These are phyloP conservation scores for Dactylonectria estremocensis DNA, from an alignment of 2,329 filamentous ascomycete genomes.

Conservation along the genomic window DNA sequence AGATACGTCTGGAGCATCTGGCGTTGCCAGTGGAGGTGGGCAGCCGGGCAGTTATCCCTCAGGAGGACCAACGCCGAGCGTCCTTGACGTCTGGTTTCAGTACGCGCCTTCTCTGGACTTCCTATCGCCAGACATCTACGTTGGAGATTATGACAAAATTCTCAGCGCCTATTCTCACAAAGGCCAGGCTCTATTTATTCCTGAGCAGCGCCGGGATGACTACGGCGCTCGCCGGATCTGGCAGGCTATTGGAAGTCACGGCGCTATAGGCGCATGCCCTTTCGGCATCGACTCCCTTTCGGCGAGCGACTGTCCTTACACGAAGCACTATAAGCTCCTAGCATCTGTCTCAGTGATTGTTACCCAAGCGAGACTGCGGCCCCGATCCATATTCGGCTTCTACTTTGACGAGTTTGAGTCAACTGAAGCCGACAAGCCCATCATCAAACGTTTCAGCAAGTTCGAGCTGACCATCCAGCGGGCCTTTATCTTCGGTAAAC, in stretches of 20 bases:
- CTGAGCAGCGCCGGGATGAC: constrained; percentile 63
- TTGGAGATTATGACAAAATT: constrained; percentile 42
- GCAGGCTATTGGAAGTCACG: constrained; percentile 42
- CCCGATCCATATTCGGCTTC: constrained; percentile 18
- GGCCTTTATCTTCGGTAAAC: constrained; percentile 52
- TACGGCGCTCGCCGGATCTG: constrained; percentile 58
- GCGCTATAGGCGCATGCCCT: constrained; percentile 22
- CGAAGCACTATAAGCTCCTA: constrained; percentile 20
- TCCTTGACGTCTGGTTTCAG: constrained; percentile 52
- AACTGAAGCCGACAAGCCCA: neutral
- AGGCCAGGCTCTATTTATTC: constrained; percentile 62
- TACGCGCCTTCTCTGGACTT: constrained; percentile 58
- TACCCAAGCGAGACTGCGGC: constrained; percentile 10
- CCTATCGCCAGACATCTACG: constrained; percentile 57
- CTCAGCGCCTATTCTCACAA: constrained; percentile 59
- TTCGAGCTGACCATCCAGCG: constrained; percentile 51
- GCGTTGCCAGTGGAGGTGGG: constrained; percentile 42
- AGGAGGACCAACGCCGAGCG: constrained; percentile 44
- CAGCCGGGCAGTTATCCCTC: constrained; percentile 51
- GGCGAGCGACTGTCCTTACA: neutral
- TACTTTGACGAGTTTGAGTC: constrained; percentile 29
- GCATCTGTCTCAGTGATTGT: constrained; percentile 23
- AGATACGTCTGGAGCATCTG: constrained; percentile 4
- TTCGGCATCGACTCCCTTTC: constrained; percentile 33
- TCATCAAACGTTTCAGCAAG: constrained; percentile 39